A percentile compares a stretch with the other conserved stretches of the same genome.
phyloP scores from a whole-genome alignment of 495 filamentous ascomycete species.

The Penicillium chermesinum region DNA sequence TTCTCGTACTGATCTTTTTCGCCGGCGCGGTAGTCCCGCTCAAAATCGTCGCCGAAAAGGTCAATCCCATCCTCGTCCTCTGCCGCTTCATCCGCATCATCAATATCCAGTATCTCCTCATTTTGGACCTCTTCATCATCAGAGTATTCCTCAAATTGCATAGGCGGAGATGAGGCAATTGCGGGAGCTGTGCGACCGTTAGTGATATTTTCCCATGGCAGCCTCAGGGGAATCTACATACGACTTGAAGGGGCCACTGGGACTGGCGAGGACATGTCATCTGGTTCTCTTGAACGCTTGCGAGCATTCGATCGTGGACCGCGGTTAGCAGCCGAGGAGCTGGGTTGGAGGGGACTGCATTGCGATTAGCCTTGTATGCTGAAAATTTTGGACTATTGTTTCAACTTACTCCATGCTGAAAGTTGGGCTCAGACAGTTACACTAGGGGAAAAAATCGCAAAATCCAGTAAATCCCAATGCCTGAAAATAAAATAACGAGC shows the following conservation, averaged over 20 bases:
- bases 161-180: slow-evolving; percentile 42
- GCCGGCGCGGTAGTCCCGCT: slow-evolving; percentile 69
- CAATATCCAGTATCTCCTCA: slow-evolving; percentile 73
- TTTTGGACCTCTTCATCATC: slow-evolving; percentile 62
- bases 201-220: slow-evolving; percentile 15
- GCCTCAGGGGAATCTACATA: slow-evolving; percentile 36
- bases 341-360: slow-evolving; percentile 69
- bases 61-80: slow-evolving; percentile 94
- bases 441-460: background rate
- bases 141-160: slow-evolving; percentile 60
- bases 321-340: slow-evolving; percentile 82
- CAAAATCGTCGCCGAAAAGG: slow-evolving; percentile 85
- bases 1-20: slow-evolving; percentile 59
- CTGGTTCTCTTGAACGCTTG: slow-evolving; percentile 77
- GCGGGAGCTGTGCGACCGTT: slow-evolving; percentile 20
- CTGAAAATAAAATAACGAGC: no score
- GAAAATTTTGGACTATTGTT: slow-evolving; percentile 3
- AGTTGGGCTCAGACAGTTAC: slow-evolving; percentile 10
- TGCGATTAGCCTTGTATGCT: slow-evolving; percentile 15
- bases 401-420: slow-evolving; percentile 42
- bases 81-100: slow-evolving; percentile 92
- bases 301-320: slow-evolving; percentile 59
- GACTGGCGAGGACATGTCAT: slow-evolving; percentile 67
- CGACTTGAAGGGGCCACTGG: slow-evolving; percentile 64
- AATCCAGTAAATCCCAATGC: no score